Conservation (phyloP, 139 green algal species). For the Micractinium conductrix region DNA sequence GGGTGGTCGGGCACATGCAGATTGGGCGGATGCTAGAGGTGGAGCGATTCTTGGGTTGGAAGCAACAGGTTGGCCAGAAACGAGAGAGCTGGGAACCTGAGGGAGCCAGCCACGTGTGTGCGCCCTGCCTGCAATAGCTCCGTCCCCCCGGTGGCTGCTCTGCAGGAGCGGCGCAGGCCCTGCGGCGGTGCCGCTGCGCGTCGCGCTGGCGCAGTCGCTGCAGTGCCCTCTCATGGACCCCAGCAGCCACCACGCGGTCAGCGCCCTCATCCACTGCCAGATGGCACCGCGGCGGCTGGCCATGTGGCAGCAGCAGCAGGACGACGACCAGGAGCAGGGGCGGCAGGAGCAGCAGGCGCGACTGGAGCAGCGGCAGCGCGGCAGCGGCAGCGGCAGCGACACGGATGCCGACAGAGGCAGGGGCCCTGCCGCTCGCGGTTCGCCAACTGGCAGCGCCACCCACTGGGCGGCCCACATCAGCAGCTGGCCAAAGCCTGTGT, state of each 20-base stretch:
- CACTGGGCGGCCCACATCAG: background rate
- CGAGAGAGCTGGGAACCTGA: too few species aligned
- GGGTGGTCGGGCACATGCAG: too few species aligned
- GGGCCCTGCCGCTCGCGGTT: background rate
- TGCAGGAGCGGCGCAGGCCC: conserved; percentile 7
- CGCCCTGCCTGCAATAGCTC: too few species aligned
- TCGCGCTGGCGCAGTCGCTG: conserved; percentile 47
- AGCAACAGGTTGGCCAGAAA: too few species aligned
- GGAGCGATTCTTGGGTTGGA: too few species aligned
- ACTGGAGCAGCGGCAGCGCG: too few species aligned
- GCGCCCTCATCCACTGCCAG: conserved; percentile 18
- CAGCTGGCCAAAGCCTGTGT: conserved; percentile 15
- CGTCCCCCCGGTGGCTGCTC: too few species aligned
- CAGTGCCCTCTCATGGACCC: conserved; percentile 47
- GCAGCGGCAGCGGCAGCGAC: too few species aligned
- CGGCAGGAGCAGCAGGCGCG: too few species aligned
- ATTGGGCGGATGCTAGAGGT: too few species aligned
- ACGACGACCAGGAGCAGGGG: too few species aligned
- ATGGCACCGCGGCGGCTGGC: background rate
- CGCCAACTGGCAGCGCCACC: background rate
- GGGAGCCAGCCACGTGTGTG: too few species aligned
- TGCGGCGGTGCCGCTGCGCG: conserved; percentile 23
- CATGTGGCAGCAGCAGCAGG: background rate
- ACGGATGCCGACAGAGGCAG: background rate
- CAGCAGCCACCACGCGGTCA: conserved; percentile 4